Base-by-base conservation (phyloP, 2,329 filamentous ascomycete species). In the Aspergillus sp. region DNA sequence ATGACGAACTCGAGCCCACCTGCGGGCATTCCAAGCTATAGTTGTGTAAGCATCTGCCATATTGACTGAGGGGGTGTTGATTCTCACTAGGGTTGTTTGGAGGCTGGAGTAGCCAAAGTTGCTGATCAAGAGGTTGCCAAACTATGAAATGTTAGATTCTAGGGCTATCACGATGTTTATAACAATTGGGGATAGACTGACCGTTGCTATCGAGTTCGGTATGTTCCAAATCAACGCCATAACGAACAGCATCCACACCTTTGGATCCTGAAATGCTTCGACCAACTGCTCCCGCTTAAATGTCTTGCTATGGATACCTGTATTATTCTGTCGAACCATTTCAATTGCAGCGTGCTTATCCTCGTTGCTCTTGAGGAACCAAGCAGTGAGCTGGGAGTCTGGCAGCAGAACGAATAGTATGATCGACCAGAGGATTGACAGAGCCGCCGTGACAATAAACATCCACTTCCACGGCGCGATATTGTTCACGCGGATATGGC, bases 261-360 rank as follows among this genome's bases (percentile, higher is more conserved):
- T 54, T 16, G 45, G 38, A 33, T 52, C 54, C 11, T 17, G 13
- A 3, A 54, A 14, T 4, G 52, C 45, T 32, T 54, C 54, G n/a
- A n/a, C 3, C 22, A 51, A 45, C 26, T 57, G 54, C 3, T 36
- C 33, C 20, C 22, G 43, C 35, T 57, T 54, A 35, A 52, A 49
- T 13, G 51, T 45, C 10, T 54, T 49, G 14, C 51, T 52, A 19
- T 54, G 42, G 13, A 56, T 47, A 1, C 51, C 53, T 4, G 33
- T 36, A 10, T 36, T 36, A 36, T 36, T 36, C 33, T 36, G 33
- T 4, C 33, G 33, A 4, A 36, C 33, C 33, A 36, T 36, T 36
- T 36, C 33, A 9, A 36, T 16, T 4, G 33, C 33, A 16, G 33
- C 33, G n/a, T 36, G 33, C 9, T 36, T 36, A 3, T 36, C 33